phyloP scores from a whole-genome alignment of 1,284 basidiomycete species.

The Austroboletus olivaceoglutinosus region DNA sequence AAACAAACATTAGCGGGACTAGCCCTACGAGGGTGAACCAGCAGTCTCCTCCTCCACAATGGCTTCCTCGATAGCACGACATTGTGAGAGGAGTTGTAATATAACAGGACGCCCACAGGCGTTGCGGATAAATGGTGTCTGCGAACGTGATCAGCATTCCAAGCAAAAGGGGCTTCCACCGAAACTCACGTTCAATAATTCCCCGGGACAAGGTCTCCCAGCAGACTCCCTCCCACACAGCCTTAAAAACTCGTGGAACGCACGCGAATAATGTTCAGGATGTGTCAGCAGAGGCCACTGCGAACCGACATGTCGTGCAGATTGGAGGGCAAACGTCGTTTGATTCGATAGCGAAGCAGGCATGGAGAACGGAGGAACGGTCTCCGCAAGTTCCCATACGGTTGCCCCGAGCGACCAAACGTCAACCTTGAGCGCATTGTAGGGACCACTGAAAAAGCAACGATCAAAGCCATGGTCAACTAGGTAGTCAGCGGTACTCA shows the following conservation, averaged over 20 bases:
- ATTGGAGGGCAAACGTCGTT: constrained; percentile 36
- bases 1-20: too few species aligned
- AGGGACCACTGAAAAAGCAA: constrained; percentile 49
- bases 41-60: constrained; percentile 41
- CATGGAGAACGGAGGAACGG: constrained; percentile 68
- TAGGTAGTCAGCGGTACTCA: constrained; percentile 32
- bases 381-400: constrained; percentile 76
- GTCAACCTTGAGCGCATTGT: constrained; percentile 72
- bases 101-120: constrained; percentile 66
- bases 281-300: constrained; percentile 63
- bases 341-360: constrained; percentile 25
- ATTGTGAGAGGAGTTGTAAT: constrained; percentile 62
- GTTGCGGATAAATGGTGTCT: constrained; percentile 63
- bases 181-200: constrained; percentile 63
- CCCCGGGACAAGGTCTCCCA: constrained; percentile 54
- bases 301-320: constrained; percentile 46
- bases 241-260: constrained; percentile 71
- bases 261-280: constrained; percentile 60
- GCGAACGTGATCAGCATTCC: too few species aligned
- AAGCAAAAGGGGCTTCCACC: too few species aligned
- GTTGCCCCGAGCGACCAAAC: constrained; percentile 81
- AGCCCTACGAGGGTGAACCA: neutral
- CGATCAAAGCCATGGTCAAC: constrained; percentile 1
- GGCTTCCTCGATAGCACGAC: constrained; percentile 61
- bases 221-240: constrained; percentile 61